phyloP scores from a whole-genome alignment of 208 protist species.

The Strigomonas galati region DNA sequence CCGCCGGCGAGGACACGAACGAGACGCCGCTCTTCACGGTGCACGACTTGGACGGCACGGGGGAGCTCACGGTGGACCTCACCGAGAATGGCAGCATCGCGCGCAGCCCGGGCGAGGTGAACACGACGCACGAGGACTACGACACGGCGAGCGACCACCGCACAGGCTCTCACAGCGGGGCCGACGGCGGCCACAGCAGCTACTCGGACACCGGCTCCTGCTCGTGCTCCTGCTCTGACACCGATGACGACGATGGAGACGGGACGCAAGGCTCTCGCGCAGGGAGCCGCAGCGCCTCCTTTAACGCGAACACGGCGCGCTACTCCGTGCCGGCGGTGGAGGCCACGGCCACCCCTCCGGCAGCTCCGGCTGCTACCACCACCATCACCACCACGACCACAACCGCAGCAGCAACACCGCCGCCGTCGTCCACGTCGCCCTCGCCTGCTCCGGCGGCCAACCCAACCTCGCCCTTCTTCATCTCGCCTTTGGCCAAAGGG shows the following conservation, averaged over 20 bases:
- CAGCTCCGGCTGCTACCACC: too few relatives aligned
- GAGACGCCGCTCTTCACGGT: conserved; percentile 21
- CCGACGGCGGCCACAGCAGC: conserved; percentile 1
- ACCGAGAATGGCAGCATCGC: background rate
- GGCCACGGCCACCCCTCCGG: too few relatives aligned
- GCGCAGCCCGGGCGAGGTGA: background rate
- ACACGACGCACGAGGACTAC: too few relatives aligned
- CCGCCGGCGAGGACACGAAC: background rate
- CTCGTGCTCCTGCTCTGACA: background rate
- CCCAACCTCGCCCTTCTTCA: background rate
- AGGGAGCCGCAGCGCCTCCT: too few relatives aligned
- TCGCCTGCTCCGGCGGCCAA: background rate
- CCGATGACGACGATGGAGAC: background rate
- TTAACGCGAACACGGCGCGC: too few relatives aligned
- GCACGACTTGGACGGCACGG: background rate
- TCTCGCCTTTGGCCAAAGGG: background rate
- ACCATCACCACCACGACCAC: too few relatives aligned
- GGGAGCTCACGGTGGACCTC: background rate
- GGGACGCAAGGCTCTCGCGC: background rate
- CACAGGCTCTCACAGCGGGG: background rate
- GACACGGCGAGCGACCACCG: conserved; percentile 1
- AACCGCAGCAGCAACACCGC: too few relatives aligned
- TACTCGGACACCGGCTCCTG: conserved; percentile 8
- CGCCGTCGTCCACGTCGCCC: too few relatives aligned
- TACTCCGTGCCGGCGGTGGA: too few relatives aligned